These are phyloP conservation scores for Naganishia cerealis DNA, from an alignment of 1,284 basidiomycete genomes.

Conservation along the genomic window DNA sequence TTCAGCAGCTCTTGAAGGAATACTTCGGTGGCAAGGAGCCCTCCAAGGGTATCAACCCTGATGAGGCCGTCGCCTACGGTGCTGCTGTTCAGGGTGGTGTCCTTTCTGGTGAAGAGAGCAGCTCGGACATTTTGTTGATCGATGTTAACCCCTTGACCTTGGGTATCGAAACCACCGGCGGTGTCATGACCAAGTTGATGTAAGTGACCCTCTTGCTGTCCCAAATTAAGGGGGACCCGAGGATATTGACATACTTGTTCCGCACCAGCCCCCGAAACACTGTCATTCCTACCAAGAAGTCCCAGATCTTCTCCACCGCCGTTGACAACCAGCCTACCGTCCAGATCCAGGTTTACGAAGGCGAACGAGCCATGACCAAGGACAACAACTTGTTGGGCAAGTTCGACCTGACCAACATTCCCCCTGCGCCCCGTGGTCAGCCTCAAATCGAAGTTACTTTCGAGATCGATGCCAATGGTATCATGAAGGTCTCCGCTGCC, in stretches of 20 bases:
- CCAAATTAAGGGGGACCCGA: not conserved
- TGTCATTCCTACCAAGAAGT: constrained; percentile 95
- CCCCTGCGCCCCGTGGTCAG: constrained; percentile 90
- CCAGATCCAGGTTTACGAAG: constrained; percentile 84
- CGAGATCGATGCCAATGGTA: constrained; percentile 91
- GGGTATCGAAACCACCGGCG: constrained; percentile 97
- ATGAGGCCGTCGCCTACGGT: constrained; percentile 93
- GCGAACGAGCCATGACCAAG: constrained; percentile 91
- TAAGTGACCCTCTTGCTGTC: constrained; percentile 16
- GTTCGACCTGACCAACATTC: constrained; percentile 89
- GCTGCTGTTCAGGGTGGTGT: constrained; percentile 98
- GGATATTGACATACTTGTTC: not conserved
- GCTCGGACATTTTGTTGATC: constrained; percentile 79
- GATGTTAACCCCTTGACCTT: constrained; percentile 92
- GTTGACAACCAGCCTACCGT: constrained; percentile 92
- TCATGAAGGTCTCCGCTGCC: constrained; percentile 79
- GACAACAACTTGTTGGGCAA: constrained; percentile 98
- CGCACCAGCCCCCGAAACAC: constrained; percentile 82
- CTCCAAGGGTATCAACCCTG: constrained; percentile 90
- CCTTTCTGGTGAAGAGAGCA: constrained; percentile 75
- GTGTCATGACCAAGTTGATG: constrained; percentile 91
- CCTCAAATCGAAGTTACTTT: constrained; percentile 93
- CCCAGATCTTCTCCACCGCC: constrained; percentile 95
- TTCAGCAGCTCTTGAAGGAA: constrained; percentile 92
- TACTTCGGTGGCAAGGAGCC: constrained; percentile 87